Percentiles rank a stretch among this genome's conserved stretches.
Conservation (phyloP, 2,329 filamentous ascomycete genomes). For the Paecilomyces variotii region DNA sequence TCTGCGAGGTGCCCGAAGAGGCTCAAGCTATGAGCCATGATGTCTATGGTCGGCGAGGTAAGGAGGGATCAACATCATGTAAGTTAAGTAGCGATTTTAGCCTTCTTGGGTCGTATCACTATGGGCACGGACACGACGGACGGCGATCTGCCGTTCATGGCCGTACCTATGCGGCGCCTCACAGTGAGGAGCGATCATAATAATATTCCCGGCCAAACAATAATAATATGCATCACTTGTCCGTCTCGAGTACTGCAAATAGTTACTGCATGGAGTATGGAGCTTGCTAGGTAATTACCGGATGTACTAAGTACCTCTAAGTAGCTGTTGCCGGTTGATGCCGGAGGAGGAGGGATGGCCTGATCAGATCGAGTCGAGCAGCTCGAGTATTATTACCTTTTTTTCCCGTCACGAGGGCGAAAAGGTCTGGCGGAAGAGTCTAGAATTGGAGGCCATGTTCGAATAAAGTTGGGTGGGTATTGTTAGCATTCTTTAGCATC, state of each 20-base stretch:
- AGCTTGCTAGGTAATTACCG: neutral
- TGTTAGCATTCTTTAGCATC: neutral
- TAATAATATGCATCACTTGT: neutral
- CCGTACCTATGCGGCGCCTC: too few relatives aligned
- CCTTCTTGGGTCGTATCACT: neutral
- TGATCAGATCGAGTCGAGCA: neutral
- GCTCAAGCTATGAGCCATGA: neutral
- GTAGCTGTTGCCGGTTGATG: neutral
- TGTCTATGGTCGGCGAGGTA: neutral
- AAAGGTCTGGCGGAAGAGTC: neutral
- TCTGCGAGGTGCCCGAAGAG: too few relatives aligned
- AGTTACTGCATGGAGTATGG: neutral
- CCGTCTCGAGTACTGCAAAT: neutral
- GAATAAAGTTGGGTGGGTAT: neutral
- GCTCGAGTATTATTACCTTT: neutral
- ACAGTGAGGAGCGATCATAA: too few relatives aligned
- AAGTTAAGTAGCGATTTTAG: too few relatives aligned
- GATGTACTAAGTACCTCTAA: too few relatives aligned
- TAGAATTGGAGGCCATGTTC: neutral
- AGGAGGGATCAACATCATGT: neutral
- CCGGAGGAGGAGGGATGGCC: neutral
- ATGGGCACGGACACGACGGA: neutral
- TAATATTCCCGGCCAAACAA: neutral
- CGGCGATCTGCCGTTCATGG: too few relatives aligned
- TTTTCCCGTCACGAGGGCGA: neutral